phyloP scores from a whole-genome alignment of 169 alveolate genomes.

The Plasmodium falciparum region DNA sequence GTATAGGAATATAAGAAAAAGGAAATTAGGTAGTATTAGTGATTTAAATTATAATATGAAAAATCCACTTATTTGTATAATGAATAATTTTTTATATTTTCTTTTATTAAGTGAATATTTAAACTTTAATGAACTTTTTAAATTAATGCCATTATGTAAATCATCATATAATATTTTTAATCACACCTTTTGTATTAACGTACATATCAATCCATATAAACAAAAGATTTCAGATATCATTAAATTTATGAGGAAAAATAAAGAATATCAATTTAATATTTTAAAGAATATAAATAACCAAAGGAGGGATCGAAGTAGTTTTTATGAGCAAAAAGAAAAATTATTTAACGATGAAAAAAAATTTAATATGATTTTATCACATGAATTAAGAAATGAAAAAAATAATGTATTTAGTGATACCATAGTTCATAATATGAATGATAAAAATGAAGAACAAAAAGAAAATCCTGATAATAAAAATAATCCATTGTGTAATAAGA shows the following conservation, averaged over 20 bases:
- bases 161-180: slow-evolving; percentile 45
- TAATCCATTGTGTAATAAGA: neutral
- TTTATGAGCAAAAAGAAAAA: slow-evolving; percentile 16
- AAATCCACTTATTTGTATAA: slow-evolving; percentile 40
- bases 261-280: slow-evolving; percentile 65
- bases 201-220: slow-evolving; percentile 69
- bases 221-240: slow-evolving; percentile 61
- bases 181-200: slow-evolving; percentile 33
- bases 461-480: neutral
- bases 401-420: neutral
- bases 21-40: neutral
- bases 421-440: neutral
- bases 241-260: slow-evolving; percentile 38
- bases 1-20: slow-evolving; percentile 9
- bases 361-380: neutral
- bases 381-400: neutral
- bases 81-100: slow-evolving; percentile 66
- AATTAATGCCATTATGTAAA: slow-evolving; percentile 69
- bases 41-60: slow-evolving; percentile 29
- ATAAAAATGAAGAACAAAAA: neutral
- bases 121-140: slow-evolving; percentile 44
- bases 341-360: neutral
- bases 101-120: slow-evolving; percentile 61
- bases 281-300: slow-evolving; percentile 9
- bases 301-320: neutral